Percentiles rank a stretch among this genome's conserved stretches.
These are phyloP conservation scores for Hyphopichia burtonii DNA, from an alignment of 1,139 yeast genomes.

Conservation along the genomic window DNA sequence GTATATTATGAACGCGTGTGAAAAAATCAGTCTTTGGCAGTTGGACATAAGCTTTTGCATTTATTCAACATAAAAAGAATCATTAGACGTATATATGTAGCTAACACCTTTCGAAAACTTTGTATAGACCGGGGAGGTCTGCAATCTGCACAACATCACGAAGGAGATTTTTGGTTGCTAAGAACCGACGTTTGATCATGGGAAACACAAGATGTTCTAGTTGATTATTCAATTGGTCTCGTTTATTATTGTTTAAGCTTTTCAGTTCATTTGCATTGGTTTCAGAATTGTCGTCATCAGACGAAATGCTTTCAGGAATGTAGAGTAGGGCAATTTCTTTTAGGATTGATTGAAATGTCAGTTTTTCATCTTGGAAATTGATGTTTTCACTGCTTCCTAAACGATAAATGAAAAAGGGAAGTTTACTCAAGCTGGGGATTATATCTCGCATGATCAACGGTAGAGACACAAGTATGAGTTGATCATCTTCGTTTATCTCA, in stretches of 20 bases:
- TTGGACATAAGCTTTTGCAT: too few species aligned
- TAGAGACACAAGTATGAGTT: slow-evolving; percentile 42
- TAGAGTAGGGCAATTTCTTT: slow-evolving; percentile 71
- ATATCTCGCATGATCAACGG: slow-evolving; percentile 71
- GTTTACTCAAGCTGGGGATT: slow-evolving; percentile 59
- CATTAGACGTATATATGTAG: too few species aligned
- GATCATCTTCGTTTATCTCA: slow-evolving; percentile 20
- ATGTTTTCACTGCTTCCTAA: slow-evolving; percentile 48
- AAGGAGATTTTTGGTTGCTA: slow-evolving; percentile 58
- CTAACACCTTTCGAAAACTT: slow-evolving; percentile 88
- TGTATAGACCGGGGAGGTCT: slow-evolving; percentile 85
- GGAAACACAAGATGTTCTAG: slow-evolving; percentile 70
- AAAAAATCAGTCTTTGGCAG: too few species aligned
- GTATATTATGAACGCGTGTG: too few species aligned
- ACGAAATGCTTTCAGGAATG: slow-evolving; percentile 57
- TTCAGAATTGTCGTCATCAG: slow-evolving; percentile 13
- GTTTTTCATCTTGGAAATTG: slow-evolving; percentile 64
- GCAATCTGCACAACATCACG: slow-evolving; percentile 79
- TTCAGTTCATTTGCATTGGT: slow-evolving; percentile 6
- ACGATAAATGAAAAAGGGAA: slow-evolving; percentile 66
- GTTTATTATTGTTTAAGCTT: slow-evolving; percentile 11
- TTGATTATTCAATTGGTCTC: slow-evolving; percentile 22
- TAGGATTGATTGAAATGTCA: slow-evolving; percentile 64
- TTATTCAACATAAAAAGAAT: too few species aligned
- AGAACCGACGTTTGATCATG: slow-evolving; percentile 55